Conservation (phyloP, 176 grass and related monocot species). For the Paspalum notatum region DNA sequence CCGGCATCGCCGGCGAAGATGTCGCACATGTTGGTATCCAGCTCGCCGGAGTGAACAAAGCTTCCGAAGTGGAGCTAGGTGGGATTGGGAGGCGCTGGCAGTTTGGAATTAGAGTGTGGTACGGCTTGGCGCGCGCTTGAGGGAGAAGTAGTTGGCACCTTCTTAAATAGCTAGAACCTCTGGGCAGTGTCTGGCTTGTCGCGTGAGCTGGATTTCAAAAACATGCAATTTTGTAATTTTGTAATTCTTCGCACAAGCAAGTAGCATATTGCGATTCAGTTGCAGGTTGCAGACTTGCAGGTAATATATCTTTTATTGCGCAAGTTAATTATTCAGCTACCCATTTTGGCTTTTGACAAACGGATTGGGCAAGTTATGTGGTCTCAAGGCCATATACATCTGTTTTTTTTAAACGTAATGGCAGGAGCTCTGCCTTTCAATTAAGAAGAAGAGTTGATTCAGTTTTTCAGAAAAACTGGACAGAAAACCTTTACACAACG, state of each 20-base stretch:
- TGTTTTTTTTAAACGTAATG: too few species aligned
- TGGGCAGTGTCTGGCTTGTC: not conserved
- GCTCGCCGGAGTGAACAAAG: not conserved
- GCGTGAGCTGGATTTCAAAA: conserved; percentile 16
- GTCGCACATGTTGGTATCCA: conserved; percentile 10
- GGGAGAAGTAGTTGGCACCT: not conserved
- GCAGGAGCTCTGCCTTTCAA: too few species aligned
- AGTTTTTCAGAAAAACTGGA: too few species aligned
- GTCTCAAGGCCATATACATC: not conserved
- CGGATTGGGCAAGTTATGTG: not conserved
- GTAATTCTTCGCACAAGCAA: not conserved
- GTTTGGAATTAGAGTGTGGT: too few species aligned
- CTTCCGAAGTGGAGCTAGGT: not conserved
- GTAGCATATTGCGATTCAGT: not conserved
- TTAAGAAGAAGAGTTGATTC: too few species aligned
- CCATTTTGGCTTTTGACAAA: not conserved
- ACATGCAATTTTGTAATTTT: not conserved
- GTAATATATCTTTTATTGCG: not conserved
- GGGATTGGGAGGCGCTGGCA: too few species aligned
- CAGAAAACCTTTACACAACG: too few species aligned
- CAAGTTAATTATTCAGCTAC: not conserved
- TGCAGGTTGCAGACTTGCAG: conserved; percentile 5
- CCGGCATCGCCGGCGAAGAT: not conserved
- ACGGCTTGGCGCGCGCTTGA: too few species aligned
- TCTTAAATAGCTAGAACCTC: conserved; percentile 25